Evolutionary conservation across 176 grass and related monocot species (phyloP).

Genomic region (Dactylis glomerata): DNA sequence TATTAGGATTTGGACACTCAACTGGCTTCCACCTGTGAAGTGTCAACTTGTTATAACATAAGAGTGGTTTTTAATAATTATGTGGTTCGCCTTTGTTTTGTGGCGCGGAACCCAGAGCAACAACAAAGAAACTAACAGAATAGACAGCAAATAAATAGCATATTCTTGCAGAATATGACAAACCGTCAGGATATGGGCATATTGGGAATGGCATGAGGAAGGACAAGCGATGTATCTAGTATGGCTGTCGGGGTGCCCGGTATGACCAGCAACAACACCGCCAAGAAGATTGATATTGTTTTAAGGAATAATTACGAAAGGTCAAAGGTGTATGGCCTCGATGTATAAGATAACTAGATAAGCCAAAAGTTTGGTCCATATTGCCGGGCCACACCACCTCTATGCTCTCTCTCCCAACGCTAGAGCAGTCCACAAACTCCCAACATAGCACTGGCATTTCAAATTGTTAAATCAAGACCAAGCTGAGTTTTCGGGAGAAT

Average conservation of each 20-base stretch:
- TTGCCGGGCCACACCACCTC: neutral
- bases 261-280: too few species aligned
- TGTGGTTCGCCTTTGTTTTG: neutral
- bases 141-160: neutral
- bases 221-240: neutral
- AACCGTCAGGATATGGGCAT: neutral
- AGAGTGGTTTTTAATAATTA: neutral
- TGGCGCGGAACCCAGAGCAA: neutral
- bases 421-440: neutral
- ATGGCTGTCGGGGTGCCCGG: neutral
- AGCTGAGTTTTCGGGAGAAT: too few species aligned
- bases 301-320: neutral
- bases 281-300: neutral
- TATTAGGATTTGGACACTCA: neutral
- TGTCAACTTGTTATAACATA: conserved; percentile 3
- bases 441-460: neutral
- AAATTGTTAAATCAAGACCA: too few species aligned
- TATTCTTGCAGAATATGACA: neutral
- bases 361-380: neutral
- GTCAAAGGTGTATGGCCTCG: neutral
- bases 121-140: neutral
- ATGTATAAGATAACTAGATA: neutral
- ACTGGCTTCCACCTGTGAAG: neutral
- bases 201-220: conserved; percentile 11
- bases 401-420: neutral